Evolutionary conservation across 1,139 yeast genomes (phyloP).

Genomic region (Suhomyces yuchorum): DNA sequence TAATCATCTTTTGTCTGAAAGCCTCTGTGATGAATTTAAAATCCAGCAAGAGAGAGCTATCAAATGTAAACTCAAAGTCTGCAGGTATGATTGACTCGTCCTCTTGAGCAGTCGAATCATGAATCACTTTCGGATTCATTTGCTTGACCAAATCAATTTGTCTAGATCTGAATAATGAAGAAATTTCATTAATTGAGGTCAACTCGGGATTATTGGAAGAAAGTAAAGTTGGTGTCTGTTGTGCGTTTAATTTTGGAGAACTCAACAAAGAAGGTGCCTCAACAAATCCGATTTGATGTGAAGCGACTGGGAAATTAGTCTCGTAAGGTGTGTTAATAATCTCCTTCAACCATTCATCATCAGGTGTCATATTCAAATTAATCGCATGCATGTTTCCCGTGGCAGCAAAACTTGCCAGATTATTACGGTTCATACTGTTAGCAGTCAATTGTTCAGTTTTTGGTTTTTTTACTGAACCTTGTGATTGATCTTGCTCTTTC

Average conservation of each 20-base stretch:
- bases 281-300: constrained; percentile 61
- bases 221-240: constrained; percentile 9
- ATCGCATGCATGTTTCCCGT: constrained; percentile 11
- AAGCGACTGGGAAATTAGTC: constrained; percentile 47
- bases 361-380: constrained; percentile 17
- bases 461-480: neutral
- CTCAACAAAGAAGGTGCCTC: constrained; percentile 21
- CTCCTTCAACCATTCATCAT: constrained; percentile 68
- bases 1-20: constrained; percentile 55
- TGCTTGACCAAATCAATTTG: constrained; percentile 61
- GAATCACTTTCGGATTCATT: constrained; percentile 19
- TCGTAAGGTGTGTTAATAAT: constrained; percentile 66
- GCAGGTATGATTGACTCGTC: constrained; percentile 9
- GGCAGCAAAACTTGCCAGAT: constrained; percentile 3
- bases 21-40: constrained; percentile 44
- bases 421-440: neutral
- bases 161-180: constrained; percentile 58
- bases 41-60: constrained; percentile 13
- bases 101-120: constrained; percentile 1
- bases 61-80: constrained; percentile 19
- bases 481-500: constrained; percentile 2
- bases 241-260: constrained; percentile 12
- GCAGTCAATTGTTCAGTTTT: neutral
- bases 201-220: constrained; percentile 4
- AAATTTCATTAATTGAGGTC: constrained; percentile 35